Evolutionary conservation across 192 early-diverging fungal genomes (phyloP), one percentile per base, ranked within the genome.

Genomic region (Diversispora eburnea): DNA sequence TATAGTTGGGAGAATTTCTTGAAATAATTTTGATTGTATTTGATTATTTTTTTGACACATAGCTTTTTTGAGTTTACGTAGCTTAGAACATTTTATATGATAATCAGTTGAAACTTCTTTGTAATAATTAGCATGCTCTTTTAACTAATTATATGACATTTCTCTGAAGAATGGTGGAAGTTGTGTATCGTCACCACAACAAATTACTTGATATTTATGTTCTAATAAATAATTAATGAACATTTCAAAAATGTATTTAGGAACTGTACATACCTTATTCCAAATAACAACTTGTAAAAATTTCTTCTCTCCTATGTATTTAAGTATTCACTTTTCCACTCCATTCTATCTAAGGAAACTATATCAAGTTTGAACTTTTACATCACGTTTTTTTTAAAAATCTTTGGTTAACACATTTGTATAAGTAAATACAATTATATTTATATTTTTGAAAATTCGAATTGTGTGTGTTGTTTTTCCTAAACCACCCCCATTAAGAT

Each of bases 181-280:
- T 15, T 68, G 22, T 10, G 49, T 20, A 39, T 68, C n/a, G 41
- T 68, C 67, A 4, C 48, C 49, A 3, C 67, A 68, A 68, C 67
- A 54, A 25, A 68, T 68, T 68, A 68, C 67, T 49, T 68, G 49
- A 41, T 20, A 68, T 68, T 68, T 68, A 12, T 68, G 67, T 33
- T 68, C 67, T 68, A 68, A 33, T 68, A 70, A 70, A 19, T 57
- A 70, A 42, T 70, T n/a, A 15, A 70, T 54, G 45, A 70, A 70
- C 68, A 42, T 70, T 45, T 70, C 12, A 4, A 70, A 25, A 70
- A 70, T 57, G 42, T 70, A 25, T 43, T 19, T 57, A 57, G 68
- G 39, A 3, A 70, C 55, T 70, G 54, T 70, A 39, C 68, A 70
- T 55, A 70, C 54, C 17, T 45, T 39, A 57, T 70, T 54, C 54